Base-by-base conservation (phyloP, 2,329 filamentous ascomycete genomes). In the Diaporthe vaccinii region DNA sequence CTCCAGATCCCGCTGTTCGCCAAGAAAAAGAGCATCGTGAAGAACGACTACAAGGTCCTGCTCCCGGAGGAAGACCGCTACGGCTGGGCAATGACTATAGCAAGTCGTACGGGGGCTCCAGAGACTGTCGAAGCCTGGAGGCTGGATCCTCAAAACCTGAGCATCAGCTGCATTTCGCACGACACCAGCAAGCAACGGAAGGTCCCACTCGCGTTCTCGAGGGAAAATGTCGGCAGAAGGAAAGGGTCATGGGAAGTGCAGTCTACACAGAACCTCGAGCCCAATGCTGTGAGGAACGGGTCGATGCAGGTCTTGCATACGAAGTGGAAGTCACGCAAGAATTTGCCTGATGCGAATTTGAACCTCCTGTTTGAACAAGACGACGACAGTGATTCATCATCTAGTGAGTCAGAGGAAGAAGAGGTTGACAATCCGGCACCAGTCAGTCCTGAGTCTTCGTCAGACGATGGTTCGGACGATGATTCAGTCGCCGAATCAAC, bases 401-500 rank as follows among this genome's bases (percentile, higher is more conserved):
- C 58, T 20, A 44, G 58, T 44, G 58, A 62, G 36, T 62, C 58
- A 7, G 58, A 58, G 10, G 55, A 44, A 17, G 58, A 62, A 20
- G 58, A 44, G 41, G 20, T 20, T 8, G 58, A 44, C 14, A 20
- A 9, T 2, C n/a, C 39, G 39, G 8, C 39, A 3, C 14, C 36
- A 6, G 14, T 14, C n/a, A 44, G 58, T 44, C n/a, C 58, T 12
- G 36, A 44, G 22, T 28, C 36, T 20, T 28, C n/a, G 2, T 62
- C 58, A 1, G 58, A 62, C n/a, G 58, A 62, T 6, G 36, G 44
- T 41, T 62, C 58, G 12, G 58, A 44, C 3, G 39, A 62, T 28
- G 36, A 62, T 20, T 62, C 39, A 4, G 58, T 28, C n/a, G 1
- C 1, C 12, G 58, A 62, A 17, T 62, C 39, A 17, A 44, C 39